Evolutionary conservation across 139 green algal species (phyloP).

Genomic region (Chlorella sorokiniana): DNA sequence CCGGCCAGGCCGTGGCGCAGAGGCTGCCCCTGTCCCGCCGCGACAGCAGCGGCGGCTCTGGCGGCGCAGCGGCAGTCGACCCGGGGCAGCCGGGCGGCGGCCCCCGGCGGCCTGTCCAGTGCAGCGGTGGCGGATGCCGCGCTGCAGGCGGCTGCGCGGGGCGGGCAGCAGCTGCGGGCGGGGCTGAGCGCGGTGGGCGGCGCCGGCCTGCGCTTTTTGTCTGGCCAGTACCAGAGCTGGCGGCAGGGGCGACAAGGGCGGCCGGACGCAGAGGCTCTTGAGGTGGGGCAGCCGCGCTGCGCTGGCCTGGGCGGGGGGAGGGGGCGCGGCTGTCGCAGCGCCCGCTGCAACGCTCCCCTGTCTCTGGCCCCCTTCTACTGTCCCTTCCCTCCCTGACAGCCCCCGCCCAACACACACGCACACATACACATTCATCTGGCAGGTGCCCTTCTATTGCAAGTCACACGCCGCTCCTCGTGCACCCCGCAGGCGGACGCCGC

Average conservation of each 20-base stretch:
- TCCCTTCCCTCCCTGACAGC: neutral
- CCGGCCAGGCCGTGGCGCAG: slow-evolving; percentile 10
- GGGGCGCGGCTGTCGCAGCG: too few relatives aligned
- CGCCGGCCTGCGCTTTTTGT: slow-evolving; percentile 28
- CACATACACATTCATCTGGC: neutral
- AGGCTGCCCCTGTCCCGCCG: slow-evolving; percentile 5
- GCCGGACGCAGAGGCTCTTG: neutral
- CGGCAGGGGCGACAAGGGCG: slow-evolving; percentile 8
- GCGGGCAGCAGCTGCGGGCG: slow-evolving; percentile 35
- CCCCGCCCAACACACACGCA: neutral
- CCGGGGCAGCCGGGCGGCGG: neutral
- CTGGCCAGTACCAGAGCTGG: slow-evolving; percentile 24
- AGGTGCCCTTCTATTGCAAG: neutral
- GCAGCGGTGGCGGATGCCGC: slow-evolving; percentile 25
- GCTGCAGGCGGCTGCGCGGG: slow-evolving; percentile 6
- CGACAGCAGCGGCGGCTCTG: neutral
- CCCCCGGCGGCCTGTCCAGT: neutral
- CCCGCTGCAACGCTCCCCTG: too few relatives aligned
- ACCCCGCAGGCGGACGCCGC: slow-evolving; percentile 13
- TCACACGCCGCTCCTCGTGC: neutral
- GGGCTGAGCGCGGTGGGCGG: slow-evolving; percentile 28
- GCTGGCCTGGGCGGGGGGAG: too few relatives aligned
- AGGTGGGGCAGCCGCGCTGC: too few relatives aligned
- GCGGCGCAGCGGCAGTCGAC: neutral
- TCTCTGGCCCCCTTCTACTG: neutral